Base-by-base conservation (phyloP, 139 green algal genomes). In the Deuterostichococcus epilithicus region DNA sequence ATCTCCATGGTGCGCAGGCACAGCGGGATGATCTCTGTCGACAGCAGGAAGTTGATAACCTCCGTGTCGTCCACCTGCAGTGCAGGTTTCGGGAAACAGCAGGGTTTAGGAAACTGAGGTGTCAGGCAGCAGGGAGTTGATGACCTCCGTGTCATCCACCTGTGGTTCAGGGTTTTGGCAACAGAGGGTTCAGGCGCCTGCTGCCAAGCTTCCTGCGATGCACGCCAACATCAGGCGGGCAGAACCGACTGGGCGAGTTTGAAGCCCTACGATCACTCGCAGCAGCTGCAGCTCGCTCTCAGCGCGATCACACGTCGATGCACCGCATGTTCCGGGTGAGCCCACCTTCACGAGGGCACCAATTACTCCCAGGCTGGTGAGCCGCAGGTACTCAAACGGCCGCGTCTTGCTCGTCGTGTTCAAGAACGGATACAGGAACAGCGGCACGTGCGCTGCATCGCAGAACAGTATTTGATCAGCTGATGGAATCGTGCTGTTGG, bases 1-100 rank as follows among this genome's bases (percentile, higher is more conserved):
- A 97, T 97, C 88, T 99, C 96, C 96, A 99, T 99, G 68, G 96
- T 99, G 60, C 94, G 89, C 80, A 99, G 80, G 83, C 96, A 99
- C 32, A 99, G 86, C 6, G 96, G 96, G 75, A 99, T 99, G 81
- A 99, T 98, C 82, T 99, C 96, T 0, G 96, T 99, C n/a, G 89
- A 94, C 38, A 99, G 87, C 70, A 99, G 88, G 82, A 99, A 99
- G 84, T 98, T 98, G 83, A 99, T 99, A 1, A 99, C 96, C 60
- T 98, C 94, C 1, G 95, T 97, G 86, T 99, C 95, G 77, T 99
- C 95, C 18, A 99, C 94, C 87, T 91, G 75, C 42, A 52, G 42
- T 52, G 42, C 42, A 52, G 42, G n/a, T n/a, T n/a, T n/a, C n/a
- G n/a, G n/a, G n/a, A n/a, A n/a, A n/a, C n/a, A n/a, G n/a, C n/a